Evolutionary conservation across 202 grass and related monocot genomes (phyloP), one percentile per base, ranked within the genome.

Genomic region (Bolboschoenoplectus hybrid): DNA sequence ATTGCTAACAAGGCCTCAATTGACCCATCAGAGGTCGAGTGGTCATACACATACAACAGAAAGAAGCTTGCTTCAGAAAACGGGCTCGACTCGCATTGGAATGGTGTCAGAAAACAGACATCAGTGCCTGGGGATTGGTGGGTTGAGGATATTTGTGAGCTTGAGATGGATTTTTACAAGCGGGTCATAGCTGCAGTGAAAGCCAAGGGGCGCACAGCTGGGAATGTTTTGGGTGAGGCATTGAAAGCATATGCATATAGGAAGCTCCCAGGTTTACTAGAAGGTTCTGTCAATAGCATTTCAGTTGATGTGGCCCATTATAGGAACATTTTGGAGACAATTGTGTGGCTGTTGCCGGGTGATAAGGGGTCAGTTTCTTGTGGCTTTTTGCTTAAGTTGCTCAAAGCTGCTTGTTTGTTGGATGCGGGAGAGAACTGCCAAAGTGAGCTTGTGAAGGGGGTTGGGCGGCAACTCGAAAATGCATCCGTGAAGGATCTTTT

Each of bases 21-120:
- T 39, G 89, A 99, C 91, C 92, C 92, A 3, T 91, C 88, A 62
- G 94, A 97, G 85, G 91, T 99, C 1, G 94, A 94, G n/a, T 99
- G 97, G 97, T 93, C 93, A 35, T 99, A 99, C 77, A 99, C 93
- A 58, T 99, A 99, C 85, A 99, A 97, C 84, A 90, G 90, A 89
- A 99, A 90, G 85, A 99, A 97, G 83, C 86, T 94, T 44, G 87
- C 85, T 78, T 91, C 92, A 46, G 94, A 94, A 82, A 99, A 93
- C 80, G 94, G 91, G 56, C 78, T 93, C 2, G 89, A 94, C 47
- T 71, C 85, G 4, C 89, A 89, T 84, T 99, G 97, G 97, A 97
- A 99, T 75, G 94, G 92, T 55, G 85, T 99, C 50, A 99, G 87
- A 61, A 97, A 91, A 84, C 93, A 97, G 77, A 84, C 80, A 13